These are phyloP conservation scores for Tolypocladium pustulatum DNA, from an alignment of 2,329 filamentous ascomycete species.

Conservation along the genomic window DNA sequence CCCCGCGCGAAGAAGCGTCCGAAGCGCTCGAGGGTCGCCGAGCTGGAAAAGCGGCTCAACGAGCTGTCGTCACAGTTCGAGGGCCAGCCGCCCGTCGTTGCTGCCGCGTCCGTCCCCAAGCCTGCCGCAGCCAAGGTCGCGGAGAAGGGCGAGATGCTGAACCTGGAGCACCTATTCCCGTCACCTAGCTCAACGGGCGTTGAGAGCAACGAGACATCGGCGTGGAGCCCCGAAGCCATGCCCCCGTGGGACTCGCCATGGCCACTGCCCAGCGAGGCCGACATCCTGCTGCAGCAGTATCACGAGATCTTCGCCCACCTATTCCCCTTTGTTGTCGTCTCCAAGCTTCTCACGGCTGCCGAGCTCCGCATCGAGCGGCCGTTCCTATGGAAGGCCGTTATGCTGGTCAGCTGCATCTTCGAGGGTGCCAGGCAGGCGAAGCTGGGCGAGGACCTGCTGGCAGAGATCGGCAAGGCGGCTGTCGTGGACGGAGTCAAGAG, in stretches of 20 bases:
- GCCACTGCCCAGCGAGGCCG: slow-evolving; percentile 31
- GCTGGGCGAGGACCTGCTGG: slow-evolving; percentile 32
- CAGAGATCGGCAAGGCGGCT: slow-evolving; percentile 28
- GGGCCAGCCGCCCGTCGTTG: slow-evolving; percentile 9
- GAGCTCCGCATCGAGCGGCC: slow-evolving; percentile 28
- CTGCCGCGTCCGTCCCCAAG: slow-evolving; percentile 3
- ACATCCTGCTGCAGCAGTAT: slow-evolving; percentile 26
- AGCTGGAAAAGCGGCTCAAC: slow-evolving; percentile 38
- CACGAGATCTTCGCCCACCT: slow-evolving; percentile 20
- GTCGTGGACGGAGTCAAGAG: slow-evolving; percentile 30
- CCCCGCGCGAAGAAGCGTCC: slow-evolving; percentile 34
- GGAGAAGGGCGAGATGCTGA: slow-evolving; percentile 12
- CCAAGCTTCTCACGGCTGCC: slow-evolving; percentile 21
- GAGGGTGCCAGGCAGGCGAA: slow-evolving; percentile 32
- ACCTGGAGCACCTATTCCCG: slow-evolving; percentile 26
- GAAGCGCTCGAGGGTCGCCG: slow-evolving; percentile 37
- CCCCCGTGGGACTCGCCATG: slow-evolving; percentile 22
- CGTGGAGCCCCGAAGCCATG: slow-evolving; percentile 10
- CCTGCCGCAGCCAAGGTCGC: slow-evolving; percentile 4
- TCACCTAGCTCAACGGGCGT: slow-evolving; percentile 10
- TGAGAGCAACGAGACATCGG: slow-evolving; percentile 9
- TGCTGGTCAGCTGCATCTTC: slow-evolving; percentile 31
- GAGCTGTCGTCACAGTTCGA: slow-evolving; percentile 36
- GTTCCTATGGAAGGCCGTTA: slow-evolving; percentile 38
- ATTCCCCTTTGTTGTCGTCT: slow-evolving; percentile 35